Base-by-base conservation (phyloP, 2,329 filamentous ascomycete species). In the Penicillium digitatum region DNA sequence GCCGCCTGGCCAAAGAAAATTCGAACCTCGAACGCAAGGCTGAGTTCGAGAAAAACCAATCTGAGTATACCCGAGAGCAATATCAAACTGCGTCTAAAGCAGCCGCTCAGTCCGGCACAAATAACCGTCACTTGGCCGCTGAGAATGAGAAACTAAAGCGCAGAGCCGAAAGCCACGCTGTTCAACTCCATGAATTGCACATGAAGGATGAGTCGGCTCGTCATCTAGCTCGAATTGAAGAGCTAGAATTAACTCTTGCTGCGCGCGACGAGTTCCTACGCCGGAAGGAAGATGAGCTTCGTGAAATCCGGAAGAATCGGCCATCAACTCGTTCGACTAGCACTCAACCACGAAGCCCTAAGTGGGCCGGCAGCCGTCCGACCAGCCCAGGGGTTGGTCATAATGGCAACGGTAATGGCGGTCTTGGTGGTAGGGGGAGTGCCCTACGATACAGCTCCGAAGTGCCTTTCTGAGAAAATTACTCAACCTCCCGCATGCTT, bases 61-160 rank as follows among this genome's bases (percentile, higher is more conserved):
- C 74, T 8, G 76, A 78, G 44, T 78, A 78, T 56, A 76, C 72
- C 6, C 72, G 76, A 37, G 68, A 73, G 54, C 76, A 78, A 61
- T 79, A 79, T 50, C 77, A 79, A 57, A 75, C 70, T 29, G 76
- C 76, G 11, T 79, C 76, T 7, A 76, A 66, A 6, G 68, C 69
- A 9, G 77, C 76, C 1, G 74, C 74, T 20, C 74, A 77, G 43
- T 69, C 74, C 8, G 70, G 66, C 7, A 71, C 65, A 40, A 73
- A 78, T 57, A 59, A 65, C 32, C 70, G 68, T 10, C 69, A 71
- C 26, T 64, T 78, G 22, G 66, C 72, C 56, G 65, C 68, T 16
- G 66, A 77, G 47, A 71, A 74, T 35, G 69, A 72, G 38, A 52
- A 59, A 2, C 59, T 79, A 40, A 71, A 69, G 43, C 67, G 66